phyloP scores from a whole-genome alignment of 352 stramenopile species.

The Hyaloperonospora brassicae region DNA sequence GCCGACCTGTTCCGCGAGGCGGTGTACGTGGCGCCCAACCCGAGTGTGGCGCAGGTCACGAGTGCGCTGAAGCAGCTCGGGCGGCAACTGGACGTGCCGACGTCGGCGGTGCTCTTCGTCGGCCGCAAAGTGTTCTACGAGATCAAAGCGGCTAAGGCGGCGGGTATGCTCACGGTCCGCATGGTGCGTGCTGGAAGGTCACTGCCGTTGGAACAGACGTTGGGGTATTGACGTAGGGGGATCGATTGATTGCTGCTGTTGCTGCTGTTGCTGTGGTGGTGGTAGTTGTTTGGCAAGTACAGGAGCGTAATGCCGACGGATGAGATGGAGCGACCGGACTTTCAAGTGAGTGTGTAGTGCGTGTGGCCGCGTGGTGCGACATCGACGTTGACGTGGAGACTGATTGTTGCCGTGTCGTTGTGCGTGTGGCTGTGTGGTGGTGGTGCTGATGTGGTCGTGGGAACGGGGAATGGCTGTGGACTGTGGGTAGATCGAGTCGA shows the following conservation, averaged over 20 bases:
- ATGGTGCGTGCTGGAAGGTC: constrained; percentile 35
- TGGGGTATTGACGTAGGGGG: background rate
- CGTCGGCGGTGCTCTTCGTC: constrained; percentile 76
- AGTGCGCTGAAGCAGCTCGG: constrained; percentile 69
- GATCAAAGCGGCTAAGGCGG: constrained; percentile 77
- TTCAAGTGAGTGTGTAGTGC: constrained; percentile 34
- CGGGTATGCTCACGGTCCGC: constrained; percentile 67
- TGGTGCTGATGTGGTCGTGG: too few relatives aligned
- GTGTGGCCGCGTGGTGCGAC: too few relatives aligned
- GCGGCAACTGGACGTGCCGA: constrained; percentile 46
- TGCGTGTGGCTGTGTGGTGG: too few relatives aligned
- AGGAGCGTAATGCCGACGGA: constrained; percentile 79
- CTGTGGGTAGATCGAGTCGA: constrained; percentile 51
- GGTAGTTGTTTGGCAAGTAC: constrained; percentile 79
- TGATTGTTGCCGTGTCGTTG: too few relatives aligned
- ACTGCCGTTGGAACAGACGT: background rate
- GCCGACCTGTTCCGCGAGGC: constrained; percentile 57
- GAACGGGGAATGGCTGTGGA: too few relatives aligned
- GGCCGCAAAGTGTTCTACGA: constrained; percentile 82
- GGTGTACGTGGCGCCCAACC: constrained; percentile 61
- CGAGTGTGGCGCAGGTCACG: constrained; percentile 48
- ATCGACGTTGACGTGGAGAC: too few relatives aligned
- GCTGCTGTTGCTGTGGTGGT: background rate
- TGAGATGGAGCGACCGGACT: constrained; percentile 72
- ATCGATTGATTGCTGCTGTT: constrained; percentile 7